Evolutionary conservation across 2,329 filamentous ascomycete genomes (phyloP).

Genomic region (Aspergillus ruber): DNA sequence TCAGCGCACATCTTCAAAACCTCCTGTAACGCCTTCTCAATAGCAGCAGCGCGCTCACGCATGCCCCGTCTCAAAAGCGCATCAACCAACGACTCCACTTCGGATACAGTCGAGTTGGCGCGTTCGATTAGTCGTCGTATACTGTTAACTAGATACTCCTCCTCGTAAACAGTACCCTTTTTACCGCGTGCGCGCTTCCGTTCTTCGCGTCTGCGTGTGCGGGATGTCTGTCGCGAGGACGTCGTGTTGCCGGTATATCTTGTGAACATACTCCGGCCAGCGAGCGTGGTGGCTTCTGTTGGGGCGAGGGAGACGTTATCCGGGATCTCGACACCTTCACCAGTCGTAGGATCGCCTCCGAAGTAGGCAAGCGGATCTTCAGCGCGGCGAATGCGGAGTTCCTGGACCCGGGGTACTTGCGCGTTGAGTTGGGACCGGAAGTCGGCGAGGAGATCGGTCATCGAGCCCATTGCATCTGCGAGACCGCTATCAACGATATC

Average conservation of each 20-base stretch:
- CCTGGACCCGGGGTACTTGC: slow-evolving; percentile 77
- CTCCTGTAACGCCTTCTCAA: slow-evolving; percentile 67
- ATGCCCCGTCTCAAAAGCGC: slow-evolving; percentile 74
- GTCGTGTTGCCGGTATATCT: slow-evolving; percentile 59
- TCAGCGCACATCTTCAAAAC: slow-evolving; percentile 63
- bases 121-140: slow-evolving; percentile 77
- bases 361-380: slow-evolving; percentile 86
- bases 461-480: slow-evolving; percentile 70
- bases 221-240: slow-evolving; percentile 68
- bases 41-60: slow-evolving; percentile 75
- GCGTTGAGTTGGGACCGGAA: slow-evolving; percentile 78
- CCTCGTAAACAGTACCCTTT: slow-evolving; percentile 96
- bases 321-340: slow-evolving; percentile 64
- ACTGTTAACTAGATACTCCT: slow-evolving; percentile 90
- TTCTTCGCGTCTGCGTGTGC: slow-evolving; percentile 84
- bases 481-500: slow-evolving; percentile 70
- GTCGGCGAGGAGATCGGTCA: slow-evolving; percentile 87
- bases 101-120: slow-evolving; percentile 64
- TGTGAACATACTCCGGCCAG: slow-evolving; percentile 81
- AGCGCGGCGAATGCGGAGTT: slow-evolving; percentile 72
- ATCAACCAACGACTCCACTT: slow-evolving; percentile 68
- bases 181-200: slow-evolving; percentile 90
- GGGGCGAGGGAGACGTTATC: slow-evolving; percentile 90
- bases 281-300: slow-evolving; percentile 70
- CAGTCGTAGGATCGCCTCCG: slow-evolving; percentile 61